Base-by-base conservation (phyloP, 306 rosid species). In the Citrullus mucosospermus region DNA sequence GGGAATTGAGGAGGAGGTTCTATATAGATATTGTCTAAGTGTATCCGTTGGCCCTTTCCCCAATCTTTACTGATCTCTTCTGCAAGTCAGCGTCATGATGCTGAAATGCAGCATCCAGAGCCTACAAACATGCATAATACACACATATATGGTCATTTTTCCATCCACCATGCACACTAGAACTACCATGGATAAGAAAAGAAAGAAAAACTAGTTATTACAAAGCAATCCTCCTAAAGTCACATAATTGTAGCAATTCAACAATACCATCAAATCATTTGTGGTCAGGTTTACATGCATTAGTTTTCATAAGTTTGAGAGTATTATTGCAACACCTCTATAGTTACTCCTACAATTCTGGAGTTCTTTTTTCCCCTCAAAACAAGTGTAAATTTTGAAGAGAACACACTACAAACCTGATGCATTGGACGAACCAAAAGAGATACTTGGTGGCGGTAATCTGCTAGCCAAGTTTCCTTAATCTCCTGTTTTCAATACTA, bases 351-450 rank as follows among this genome's bases (percentile, higher is more conserved):
- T 36, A 36, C 5, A 36, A 5, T 36, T 36, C 39, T 36, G 6
- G 39, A 2, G 39, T 5, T 36, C 4, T 22, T 36, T 5, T 36
- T 3, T 36, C 6, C 22, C 39, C 63, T 4, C 34, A 22, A 61
- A 63, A 63, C 18, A 17, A 68, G 76, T 28, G 13, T 50, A 53
- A 50, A 30, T 72, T 72, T 50, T 25, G 3, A 8, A 8, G 60
- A 50, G 12, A 48, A 75, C 25, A 13, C 70, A 57, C 72, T 65
- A 76, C 78, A 75, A 76, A 92, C 99, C 97, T 95, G 99, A 88
- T 87, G 97, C 97, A 95, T 95, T 63, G 99, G 99, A 66, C 93
- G 97, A 80, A 95, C 96, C 54, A 95, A 84, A 80, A 92, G 95
- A 53, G 97, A 95, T 72, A 91, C 96, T 84, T 91, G 96, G 79